Percentiles rank a stretch among this genome's conserved stretches.
phyloP scores from a whole-genome alignment of 768 basidiomycete species.

The Lentinus brumalis region DNA sequence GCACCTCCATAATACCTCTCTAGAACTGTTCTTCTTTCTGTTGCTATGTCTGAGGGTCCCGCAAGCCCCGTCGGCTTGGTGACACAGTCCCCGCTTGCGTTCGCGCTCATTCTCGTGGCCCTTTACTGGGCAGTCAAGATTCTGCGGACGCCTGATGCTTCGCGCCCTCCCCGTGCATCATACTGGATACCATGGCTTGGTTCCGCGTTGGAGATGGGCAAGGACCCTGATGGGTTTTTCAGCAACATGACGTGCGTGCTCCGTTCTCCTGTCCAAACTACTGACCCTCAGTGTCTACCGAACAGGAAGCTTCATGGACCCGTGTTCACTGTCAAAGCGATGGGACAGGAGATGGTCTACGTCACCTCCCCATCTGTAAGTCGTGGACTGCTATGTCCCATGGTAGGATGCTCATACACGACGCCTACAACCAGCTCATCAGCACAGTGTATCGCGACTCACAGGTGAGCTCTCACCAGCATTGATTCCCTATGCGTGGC shows the following conservation, averaged over 20 bases:
- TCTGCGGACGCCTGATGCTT: not conserved
- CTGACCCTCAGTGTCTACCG: not conserved
- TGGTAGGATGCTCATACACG: not conserved
- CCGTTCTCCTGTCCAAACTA: too few relatives aligned
- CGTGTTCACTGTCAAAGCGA: constrained; percentile 21
- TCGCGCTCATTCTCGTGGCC: constrained; percentile 2
- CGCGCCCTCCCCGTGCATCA: constrained; percentile 18
- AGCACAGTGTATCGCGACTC: constrained; percentile 21
- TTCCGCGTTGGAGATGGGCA: constrained; percentile 22
- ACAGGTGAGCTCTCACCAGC: constrained; percentile 5
- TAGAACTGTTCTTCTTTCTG: not conserved
- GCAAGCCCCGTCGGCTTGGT: not conserved
- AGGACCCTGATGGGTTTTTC: constrained; percentile 26
- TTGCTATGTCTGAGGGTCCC: constrained; percentile 2
- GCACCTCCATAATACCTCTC: too few relatives aligned
- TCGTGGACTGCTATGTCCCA: not conserved
- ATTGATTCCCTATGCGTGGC: not conserved
- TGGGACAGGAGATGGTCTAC: constrained; percentile 23
- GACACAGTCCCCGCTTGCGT: constrained; percentile 6
- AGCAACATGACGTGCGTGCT: constrained; percentile 16
- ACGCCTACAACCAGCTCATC: constrained; percentile 12
- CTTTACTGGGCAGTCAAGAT: constrained; percentile 11
- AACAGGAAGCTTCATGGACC: constrained; percentile 22
- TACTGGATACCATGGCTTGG: constrained; percentile 27
- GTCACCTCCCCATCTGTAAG: constrained; percentile 26